Evolutionary conservation across 345 rosid species (phyloP), one percentile per base, ranked within the genome.

Genomic region (Trapa bicornis): DNA sequence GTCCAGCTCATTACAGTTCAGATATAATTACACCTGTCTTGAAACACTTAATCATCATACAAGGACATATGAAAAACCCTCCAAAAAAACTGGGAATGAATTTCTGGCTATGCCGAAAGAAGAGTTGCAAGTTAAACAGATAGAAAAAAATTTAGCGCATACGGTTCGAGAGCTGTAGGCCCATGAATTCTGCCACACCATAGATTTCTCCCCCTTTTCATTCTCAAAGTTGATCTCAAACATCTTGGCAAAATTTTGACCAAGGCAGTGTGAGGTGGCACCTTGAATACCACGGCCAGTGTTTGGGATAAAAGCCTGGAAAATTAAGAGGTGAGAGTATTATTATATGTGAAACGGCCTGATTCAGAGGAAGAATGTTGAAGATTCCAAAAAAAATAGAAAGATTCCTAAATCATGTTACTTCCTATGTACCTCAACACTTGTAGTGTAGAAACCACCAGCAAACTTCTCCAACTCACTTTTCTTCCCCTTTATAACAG

Each of bases 111-210:
- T 57, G 36, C 29, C 29, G 3, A 57, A 22, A 13, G 67, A 64
- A 39, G 32, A 16, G 50, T 64, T 45, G 16, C 33, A 37, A 10
- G 45, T 64, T 38, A 64, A 11, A 64, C 11, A 42, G 0, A 39
- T 47, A 6, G 11, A 64, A n/a, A 22, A 22, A 22, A 3, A 41
- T 35, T 36, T 64, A 2, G 67, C 22, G 47, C 29, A 66, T 85
- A 94, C 90, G 57, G 90, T 87, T 65, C 97, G 80, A 41, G 97
- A 89, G 74, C 88, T 91, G 74, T 86, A 94, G 16, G 95, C 99
- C 99, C 97, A 94, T 32, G 99, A 94, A 75, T 94, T 94, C 84
- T 94, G 99, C 99, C 99, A 94, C 74, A 81, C 96, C 96, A 84
- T 89, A 47, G 78, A 82, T 79, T 75, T 91, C 82, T 89, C 96